These are phyloP conservation scores for Amphirosellinia nigrospora DNA, from an alignment of 495 filamentous ascomycete species.

Conservation along the genomic window DNA sequence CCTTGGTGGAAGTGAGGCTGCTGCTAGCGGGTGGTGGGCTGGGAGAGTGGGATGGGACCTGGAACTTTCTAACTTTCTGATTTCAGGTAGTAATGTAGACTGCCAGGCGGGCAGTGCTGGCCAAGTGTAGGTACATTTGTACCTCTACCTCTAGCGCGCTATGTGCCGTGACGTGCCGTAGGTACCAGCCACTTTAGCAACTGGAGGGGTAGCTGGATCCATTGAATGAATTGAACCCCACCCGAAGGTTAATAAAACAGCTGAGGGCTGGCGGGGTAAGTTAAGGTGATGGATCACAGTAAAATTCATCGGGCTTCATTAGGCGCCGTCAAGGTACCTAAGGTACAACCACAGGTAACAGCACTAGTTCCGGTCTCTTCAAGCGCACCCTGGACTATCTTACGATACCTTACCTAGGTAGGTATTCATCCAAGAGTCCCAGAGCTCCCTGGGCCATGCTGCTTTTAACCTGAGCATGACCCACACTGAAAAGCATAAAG, in stretches of 20 bases:
- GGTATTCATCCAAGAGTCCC: too few relatives aligned
- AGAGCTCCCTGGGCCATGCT: too few relatives aligned
- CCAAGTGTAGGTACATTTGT: too few relatives aligned
- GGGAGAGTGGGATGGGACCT: conserved; percentile 11
- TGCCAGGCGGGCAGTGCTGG: not conserved
- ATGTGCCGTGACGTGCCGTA: not conserved
- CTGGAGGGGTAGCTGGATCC: not conserved
- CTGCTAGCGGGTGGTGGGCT: not conserved
- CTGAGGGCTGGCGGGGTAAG: conserved; percentile 24
- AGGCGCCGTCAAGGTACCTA: conserved; percentile 11
- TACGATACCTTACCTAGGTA: too few relatives aligned
- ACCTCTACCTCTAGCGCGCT: not conserved
- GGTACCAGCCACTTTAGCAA: not conserved
- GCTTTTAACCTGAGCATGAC: too few relatives aligned
- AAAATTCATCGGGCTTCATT: conserved; percentile 19
- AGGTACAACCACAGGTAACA: too few relatives aligned
- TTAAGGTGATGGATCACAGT: not conserved
- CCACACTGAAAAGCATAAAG: too few relatives aligned
- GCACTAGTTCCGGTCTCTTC: too few relatives aligned
- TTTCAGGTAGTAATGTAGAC: not conserved
- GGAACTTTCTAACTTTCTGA: conserved; percentile 7
- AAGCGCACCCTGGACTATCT: too few relatives aligned
- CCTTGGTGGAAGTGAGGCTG: conserved; percentile 16
- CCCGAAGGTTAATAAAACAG: conserved; percentile 12
- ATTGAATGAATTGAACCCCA: not conserved